These are phyloP conservation scores for Papiliotrema nemorosa DNA, from an alignment of 1,284 basidiomycete genomes.

Conservation along the genomic window DNA sequence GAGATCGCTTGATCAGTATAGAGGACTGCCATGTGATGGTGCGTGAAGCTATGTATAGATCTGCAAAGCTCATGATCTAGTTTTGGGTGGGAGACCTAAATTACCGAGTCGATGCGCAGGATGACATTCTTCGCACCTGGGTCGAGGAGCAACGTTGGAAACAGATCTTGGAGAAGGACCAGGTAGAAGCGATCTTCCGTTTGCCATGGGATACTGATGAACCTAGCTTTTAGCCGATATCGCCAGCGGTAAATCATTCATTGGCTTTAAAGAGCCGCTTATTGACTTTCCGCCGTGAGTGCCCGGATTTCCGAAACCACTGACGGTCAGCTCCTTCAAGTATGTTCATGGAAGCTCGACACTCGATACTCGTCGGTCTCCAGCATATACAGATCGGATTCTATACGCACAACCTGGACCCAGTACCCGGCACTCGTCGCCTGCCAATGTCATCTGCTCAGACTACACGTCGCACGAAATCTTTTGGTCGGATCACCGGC, in stretches of 20 bases:
- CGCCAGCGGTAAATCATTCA: slow-evolving; percentile 31
- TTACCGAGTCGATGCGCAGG: slow-evolving; percentile 37
- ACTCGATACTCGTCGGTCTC: slow-evolving; percentile 32
- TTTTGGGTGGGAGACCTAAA: slow-evolving; percentile 47
- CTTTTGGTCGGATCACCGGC: slow-evolving; percentile 45
- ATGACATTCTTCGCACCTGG: slow-evolving; percentile 25
- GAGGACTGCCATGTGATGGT: slow-evolving; percentile 38
- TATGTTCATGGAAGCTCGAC: slow-evolving; percentile 41
- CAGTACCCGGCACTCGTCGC: slow-evolving; percentile 7
- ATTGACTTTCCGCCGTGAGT: slow-evolving; percentile 41
- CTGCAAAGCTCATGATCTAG: slow-evolving; percentile 10
- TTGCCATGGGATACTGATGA: not conserved
- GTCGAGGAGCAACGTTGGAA: slow-evolving; percentile 29
- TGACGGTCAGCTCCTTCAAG: slow-evolving; percentile 35
- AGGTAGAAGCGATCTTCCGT: slow-evolving; percentile 12
- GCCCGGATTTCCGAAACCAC: not conserved
- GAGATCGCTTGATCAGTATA: slow-evolving; percentile 14
- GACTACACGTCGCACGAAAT: slow-evolving; percentile 33
- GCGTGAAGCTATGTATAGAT: slow-evolving; percentile 1
- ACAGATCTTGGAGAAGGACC: slow-evolving; percentile 36
- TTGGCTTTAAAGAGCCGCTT: slow-evolving; percentile 27
- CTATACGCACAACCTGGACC: slow-evolving; percentile 16
- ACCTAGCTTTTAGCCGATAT: slow-evolving; percentile 34
- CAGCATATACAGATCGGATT: slow-evolving; percentile 44
- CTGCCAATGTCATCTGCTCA: slow-evolving; percentile 12